Base-by-base conservation (phyloP, 192 early-diverging fungal species). In the Backusella liffmaniae region DNA sequence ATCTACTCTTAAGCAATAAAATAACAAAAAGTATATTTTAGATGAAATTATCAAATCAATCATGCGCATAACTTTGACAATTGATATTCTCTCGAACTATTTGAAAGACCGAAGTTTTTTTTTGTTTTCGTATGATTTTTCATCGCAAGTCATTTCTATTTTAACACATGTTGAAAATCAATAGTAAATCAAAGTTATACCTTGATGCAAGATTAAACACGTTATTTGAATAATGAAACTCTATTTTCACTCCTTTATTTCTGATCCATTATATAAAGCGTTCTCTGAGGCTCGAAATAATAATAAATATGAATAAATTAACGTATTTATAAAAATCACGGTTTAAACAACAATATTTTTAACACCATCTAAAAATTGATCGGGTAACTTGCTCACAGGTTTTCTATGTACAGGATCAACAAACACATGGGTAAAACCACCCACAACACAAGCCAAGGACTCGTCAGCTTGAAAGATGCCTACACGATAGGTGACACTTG, bases 391-490 rank as follows among this genome's bases (percentile, higher is more conserved):
- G 4, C 36, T 44, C n/a, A 85, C 77, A 13, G 86, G 86, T 18
- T 75, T 73, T 42, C 86, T 76, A 59, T 73, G 70, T 42, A 41
- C 34, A 35, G 78, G 69, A 74, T 88, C 81, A 23, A 86, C 84
- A 84, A 88, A 86, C 9, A 88, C 86, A 42, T 88, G 86, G 18
- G 82, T 84, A 35, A 84, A 88, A 39, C 82, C 79, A 26, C 86
- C 86, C 18, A 83, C 76, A 26, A 83, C 85, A 65, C 77, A 77
- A 16, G 77, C 79, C 12, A 62, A 62, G 15, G 80, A 34, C 36
- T 80, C 67, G 13, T 75, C 74, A 23, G 76, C 78, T 51, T 85
- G 81, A 75, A 89, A 90, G 44, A 90, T 86, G 3, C 87, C 89
- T 0, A 90, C 79, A 29, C 81, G 84, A 51, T 89, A 90, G 0